A percentile compares a stretch with the other conserved stretches of the same genome.
Conservation (phyloP, 257 asterid genomes). For the Leptodermis oblonga region DNA sequence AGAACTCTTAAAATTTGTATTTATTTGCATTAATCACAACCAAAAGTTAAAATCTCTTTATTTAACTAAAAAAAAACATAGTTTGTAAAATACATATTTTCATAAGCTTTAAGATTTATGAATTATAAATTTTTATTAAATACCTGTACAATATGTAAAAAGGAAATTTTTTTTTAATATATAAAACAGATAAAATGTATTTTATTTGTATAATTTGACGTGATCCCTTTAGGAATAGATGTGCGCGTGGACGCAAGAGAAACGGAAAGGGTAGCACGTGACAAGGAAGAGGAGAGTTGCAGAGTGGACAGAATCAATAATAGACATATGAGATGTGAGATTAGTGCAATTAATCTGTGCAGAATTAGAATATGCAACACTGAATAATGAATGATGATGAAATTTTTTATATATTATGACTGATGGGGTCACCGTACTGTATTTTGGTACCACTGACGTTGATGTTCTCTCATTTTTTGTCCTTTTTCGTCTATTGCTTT, state of each 20-base stretch:
- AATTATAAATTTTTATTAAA: too few relatives aligned
- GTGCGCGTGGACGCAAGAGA: neutral
- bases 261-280: constrained; percentile 3
- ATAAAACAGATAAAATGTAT: too few relatives aligned
- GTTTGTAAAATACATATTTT: too few relatives aligned
- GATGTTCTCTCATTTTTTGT: constrained; percentile 20
- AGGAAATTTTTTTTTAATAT: too few relatives aligned
- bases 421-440: constrained; percentile 17
- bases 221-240: too few relatives aligned
- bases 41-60: neutral
- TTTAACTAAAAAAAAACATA: too few relatives aligned
- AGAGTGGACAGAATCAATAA: neutral
- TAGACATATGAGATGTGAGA: neutral
- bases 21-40: too few relatives aligned
- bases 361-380: neutral
- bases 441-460: constrained; percentile 3
- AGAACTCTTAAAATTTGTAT: too few relatives aligned
- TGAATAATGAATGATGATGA: neutral
- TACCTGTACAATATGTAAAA: too few relatives aligned
- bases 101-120: too few relatives aligned
- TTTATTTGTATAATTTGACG: too few relatives aligned
- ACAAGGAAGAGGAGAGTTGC: neutral
- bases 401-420: too few relatives aligned
- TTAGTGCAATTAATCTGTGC: constrained; percentile 7
- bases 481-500: constrained; percentile 2